These are phyloP conservation scores for Ascomycota sp. DNA, from an alignment of 2,329 filamentous ascomycete species.

Conservation along the genomic window DNA sequence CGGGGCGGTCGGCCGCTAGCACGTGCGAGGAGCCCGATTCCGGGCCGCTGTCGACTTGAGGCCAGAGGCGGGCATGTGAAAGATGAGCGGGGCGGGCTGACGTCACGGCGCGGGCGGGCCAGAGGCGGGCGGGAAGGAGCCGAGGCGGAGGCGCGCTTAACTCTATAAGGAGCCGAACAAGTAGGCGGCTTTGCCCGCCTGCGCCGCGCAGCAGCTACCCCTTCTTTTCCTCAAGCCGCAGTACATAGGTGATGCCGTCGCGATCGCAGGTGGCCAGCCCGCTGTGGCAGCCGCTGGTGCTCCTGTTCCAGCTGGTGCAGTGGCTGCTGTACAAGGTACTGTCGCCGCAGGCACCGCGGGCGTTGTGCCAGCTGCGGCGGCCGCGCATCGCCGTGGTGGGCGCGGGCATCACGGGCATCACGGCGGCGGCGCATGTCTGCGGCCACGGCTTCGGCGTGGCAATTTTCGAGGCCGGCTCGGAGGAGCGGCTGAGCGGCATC, in stretches of 20 bases:
- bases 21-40: no score
- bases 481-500: slow-evolving; percentile 53
- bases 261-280: slow-evolving; percentile 16
- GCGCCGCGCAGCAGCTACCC: no score
- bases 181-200: no score
- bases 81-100: not conserved
- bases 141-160: no score
- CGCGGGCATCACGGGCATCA: slow-evolving; percentile 54
- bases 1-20: no score
- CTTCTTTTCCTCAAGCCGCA: no score
- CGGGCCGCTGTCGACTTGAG: no score
- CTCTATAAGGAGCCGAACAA: no score
- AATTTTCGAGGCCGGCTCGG: slow-evolving; percentile 53
- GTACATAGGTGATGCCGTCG: slow-evolving; percentile 10
- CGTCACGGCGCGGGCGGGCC: not conserved
- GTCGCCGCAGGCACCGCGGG: slow-evolving; percentile 46
- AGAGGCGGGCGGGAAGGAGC: no score
- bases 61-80: not conserved
- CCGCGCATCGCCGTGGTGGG: slow-evolving; percentile 52
- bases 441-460: slow-evolving; percentile 70
- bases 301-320: slow-evolving; percentile 45
- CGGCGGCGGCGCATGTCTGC: slow-evolving; percentile 62
- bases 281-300: slow-evolving; percentile 32
- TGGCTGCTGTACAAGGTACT: slow-evolving; percentile 42
- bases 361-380: slow-evolving; percentile 31